Percentiles rank a stretch among this genome's conserved stretches.
Conservation (phyloP, 176 grass and related monocot species). For the Alopecurus myosuroides region DNA sequence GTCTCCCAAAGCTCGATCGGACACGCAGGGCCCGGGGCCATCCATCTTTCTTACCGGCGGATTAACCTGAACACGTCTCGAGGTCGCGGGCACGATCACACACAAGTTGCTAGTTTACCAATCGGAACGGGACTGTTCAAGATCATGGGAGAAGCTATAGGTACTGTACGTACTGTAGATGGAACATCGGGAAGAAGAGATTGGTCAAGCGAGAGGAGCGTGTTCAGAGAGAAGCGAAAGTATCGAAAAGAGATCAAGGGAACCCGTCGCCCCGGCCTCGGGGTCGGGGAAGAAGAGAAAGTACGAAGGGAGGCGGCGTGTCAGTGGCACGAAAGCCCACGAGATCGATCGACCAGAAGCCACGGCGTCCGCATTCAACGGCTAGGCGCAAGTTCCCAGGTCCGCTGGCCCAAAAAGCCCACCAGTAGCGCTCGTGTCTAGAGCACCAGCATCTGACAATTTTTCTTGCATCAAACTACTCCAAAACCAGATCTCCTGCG, state of each 20-base stretch:
- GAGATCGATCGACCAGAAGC: background rate
- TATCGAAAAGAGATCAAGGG: background rate
- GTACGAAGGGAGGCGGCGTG: background rate
- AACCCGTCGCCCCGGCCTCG: background rate
- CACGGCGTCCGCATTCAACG: conserved; percentile 1
- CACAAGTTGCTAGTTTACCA: background rate
- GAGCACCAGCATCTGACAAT: background rate
- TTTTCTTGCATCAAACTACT: background rate
- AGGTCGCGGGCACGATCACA: background rate
- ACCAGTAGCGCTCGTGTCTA: background rate
- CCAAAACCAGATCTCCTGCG: background rate
- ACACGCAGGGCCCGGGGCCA: conserved; percentile 25
- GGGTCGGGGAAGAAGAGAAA: background rate
- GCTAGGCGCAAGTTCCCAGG: conserved; percentile 46
- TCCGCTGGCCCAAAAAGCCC: conserved; percentile 22
- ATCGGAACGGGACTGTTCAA: background rate
- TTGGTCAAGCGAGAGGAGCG: background rate
- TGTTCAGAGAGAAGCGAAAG: no score
- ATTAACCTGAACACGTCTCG: background rate
- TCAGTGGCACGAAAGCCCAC: conserved; percentile 32
- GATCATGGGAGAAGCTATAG: background rate
- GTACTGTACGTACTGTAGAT: no score
- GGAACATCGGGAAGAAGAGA: background rate
- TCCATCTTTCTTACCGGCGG: background rate
- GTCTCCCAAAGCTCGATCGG: conserved; percentile 34